phyloP scores from a whole-genome alignment of 225 moss, liverwort and hornwort genomes.

The Anthoceros angustus region DNA sequence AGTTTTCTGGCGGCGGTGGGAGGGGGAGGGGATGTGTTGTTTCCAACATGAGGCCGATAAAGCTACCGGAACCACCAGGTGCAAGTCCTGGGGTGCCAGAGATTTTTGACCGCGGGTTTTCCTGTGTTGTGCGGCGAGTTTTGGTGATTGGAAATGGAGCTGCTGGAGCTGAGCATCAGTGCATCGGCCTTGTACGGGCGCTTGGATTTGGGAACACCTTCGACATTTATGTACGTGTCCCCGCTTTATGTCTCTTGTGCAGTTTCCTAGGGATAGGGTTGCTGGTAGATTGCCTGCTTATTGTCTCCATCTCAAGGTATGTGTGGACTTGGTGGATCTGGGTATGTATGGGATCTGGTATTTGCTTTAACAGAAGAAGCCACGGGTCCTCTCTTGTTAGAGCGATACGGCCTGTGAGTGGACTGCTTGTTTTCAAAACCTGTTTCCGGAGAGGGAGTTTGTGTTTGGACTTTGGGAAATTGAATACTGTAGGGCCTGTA shows the following conservation, averaged over 20 bases:
- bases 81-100: constrained; percentile 63
- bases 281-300: background rate
- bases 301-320: background rate
- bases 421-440: too few relatives aligned
- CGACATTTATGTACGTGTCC: background rate
- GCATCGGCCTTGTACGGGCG: constrained; percentile 69
- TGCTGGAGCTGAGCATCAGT: constrained; percentile 83
- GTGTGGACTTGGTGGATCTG: background rate
- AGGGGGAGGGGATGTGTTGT: constrained; percentile 12
- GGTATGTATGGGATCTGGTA: background rate
- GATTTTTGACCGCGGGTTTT: constrained; percentile 82
- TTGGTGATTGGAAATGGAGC: constrained; percentile 81
- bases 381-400: too few relatives aligned
- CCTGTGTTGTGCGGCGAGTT: constrained; percentile 69
- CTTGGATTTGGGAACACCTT: constrained; percentile 57
- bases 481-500: too few relatives aligned
- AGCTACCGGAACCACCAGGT: constrained; percentile 81
- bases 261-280: background rate
- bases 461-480: too few relatives aligned
- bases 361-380: too few relatives aligned
- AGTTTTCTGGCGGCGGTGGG: background rate
- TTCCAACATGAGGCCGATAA: constrained; percentile 61
- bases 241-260: background rate
- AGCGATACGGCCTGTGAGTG: too few relatives aligned
- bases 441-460: too few relatives aligned